Base-by-base conservation (phyloP, 441 rosid species). In the Aleurites moluccanus region DNA sequence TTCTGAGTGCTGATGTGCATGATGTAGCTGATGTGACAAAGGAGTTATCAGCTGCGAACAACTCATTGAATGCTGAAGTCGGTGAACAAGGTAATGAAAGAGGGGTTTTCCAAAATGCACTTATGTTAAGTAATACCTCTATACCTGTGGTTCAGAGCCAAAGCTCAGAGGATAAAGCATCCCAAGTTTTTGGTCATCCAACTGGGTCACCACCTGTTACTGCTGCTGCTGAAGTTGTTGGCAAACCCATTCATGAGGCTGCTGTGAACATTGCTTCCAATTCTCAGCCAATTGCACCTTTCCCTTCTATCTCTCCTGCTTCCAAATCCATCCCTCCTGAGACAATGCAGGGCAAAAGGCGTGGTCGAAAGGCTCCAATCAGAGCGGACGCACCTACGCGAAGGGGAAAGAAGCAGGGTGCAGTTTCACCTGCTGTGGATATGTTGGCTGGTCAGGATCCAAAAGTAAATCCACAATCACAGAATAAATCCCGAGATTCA, bases 301-400 rank as follows among this genome's bases (percentile, higher is more conserved):
- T 38, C 74, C 57, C 78, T 64, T 67, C 86, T 70, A 64, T 67
- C 64, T 57, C 70, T 75, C 65, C 68, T 23, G 71, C 78, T 49
- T 63, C 83, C 60, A 84, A 72, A 61, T 78, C 80, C 40, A 49
- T 69, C 52, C 35, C 81, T 55, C 53, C 81, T 33, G 87, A 77
- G 63, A 65, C 82, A 33, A 25, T 72, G 59, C 85, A 73, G 49
- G 83, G 40, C 47, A 86, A 75, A 81, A 80, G 88, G 83, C 85
- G 77, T 67, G 87, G 87, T 50, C 88, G 85, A 30, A 88, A 85
- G 73, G 53, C 80, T 67, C 81, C 79, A 69, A 47, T 53, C 35
- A 83, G 83, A 67, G 82, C 55, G 2, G 89, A 86, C 76, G 77
- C 80, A 44, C 85, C 88, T 25, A 83, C 76, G 81, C 88, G 85